Base-by-base conservation (phyloP, 2,329 filamentous ascomycete species). In the Clathrospora elynae region DNA sequence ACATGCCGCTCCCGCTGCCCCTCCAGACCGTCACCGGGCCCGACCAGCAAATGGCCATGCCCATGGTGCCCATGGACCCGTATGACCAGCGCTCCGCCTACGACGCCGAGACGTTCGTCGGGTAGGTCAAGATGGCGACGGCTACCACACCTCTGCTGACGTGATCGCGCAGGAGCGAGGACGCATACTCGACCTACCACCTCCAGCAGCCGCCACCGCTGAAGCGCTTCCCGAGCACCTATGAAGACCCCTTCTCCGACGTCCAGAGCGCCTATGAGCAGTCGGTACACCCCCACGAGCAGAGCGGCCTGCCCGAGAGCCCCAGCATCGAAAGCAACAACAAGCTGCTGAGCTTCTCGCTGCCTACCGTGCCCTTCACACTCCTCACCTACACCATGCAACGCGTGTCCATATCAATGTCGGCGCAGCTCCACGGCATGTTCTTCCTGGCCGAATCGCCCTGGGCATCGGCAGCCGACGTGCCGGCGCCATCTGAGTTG, bases 361-460 rank as follows among this genome's bases (percentile, higher is more conserved):
- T 69, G n/a, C 76, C 76, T 4, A 60, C 55, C 25, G 68, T 75
- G 34, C 68, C 81, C 39, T 84, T 81, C 23, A 78, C 79, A 3
- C 73, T 89, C 6, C 70, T 90, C 34, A 86, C 88, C 55, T 86
- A 86, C 51, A 71, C 77, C 5, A 84, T 82, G 37, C 58, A 60
- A 28, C 78, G 84, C 35, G 80, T 81, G 19, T 83, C 87, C 40
- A 75, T 87, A 8, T 77, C 74, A 57, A 84, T 91, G 76, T 79
- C 79, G 14, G 87, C 88, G 11, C 87, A 92, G 72, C 82, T 92
- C 19, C 87, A 91, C 64, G 88, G 88, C 74, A 91, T 92, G 87
- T 92, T 92, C 75, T 92, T 92, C 68, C 76, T 92, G 20, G 90
- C 88, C 19, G 88, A 92, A 66, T 87, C 87, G 74, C 85, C 86